Conservation (phyloP, 768 basidiomycete species). For the Cubamyces sp. region DNA sequence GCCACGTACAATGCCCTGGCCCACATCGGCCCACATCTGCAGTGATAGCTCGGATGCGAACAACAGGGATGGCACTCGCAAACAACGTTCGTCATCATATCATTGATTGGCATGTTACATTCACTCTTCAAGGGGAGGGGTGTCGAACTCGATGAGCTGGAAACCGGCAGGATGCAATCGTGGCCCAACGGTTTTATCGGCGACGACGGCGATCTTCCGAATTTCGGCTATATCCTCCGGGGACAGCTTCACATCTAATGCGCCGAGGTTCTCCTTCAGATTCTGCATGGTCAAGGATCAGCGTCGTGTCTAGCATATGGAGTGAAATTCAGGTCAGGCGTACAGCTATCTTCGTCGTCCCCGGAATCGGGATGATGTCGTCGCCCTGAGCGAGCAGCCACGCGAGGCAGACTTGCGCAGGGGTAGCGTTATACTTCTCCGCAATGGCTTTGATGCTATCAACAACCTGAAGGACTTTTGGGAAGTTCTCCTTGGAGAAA, state of each 20-base stretch:
- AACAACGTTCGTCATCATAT: too few species aligned
- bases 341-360: conserved; percentile 11
- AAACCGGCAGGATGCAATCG: neutral
- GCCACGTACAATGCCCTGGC: too few species aligned
- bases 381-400: conserved; percentile 37
- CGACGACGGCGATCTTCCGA: conserved; percentile 34
- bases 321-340: neutral
- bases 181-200: conserved; percentile 8
- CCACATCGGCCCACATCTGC: too few species aligned
- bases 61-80: too few species aligned
- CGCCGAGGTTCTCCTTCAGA: conserved; percentile 39
- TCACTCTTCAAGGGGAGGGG: conserved; percentile 26
- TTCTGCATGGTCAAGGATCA: conserved; percentile 25
- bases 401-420: conserved; percentile 40
- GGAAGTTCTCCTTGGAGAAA: conserved; percentile 46
- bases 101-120: too few species aligned
- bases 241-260: conserved; percentile 34
- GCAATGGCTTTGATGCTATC: conserved; percentile 41
- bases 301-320: too few species aligned
- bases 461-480: conserved; percentile 43
- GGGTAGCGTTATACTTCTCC: conserved; percentile 35
- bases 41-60: too few species aligned
- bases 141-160: conserved; percentile 38
- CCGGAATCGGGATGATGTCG: conserved; percentile 22
- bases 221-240: conserved; percentile 36